Evolutionary conservation across 129 eudicot genomes (phyloP).

Genomic region (Artemisia annua): DNA sequence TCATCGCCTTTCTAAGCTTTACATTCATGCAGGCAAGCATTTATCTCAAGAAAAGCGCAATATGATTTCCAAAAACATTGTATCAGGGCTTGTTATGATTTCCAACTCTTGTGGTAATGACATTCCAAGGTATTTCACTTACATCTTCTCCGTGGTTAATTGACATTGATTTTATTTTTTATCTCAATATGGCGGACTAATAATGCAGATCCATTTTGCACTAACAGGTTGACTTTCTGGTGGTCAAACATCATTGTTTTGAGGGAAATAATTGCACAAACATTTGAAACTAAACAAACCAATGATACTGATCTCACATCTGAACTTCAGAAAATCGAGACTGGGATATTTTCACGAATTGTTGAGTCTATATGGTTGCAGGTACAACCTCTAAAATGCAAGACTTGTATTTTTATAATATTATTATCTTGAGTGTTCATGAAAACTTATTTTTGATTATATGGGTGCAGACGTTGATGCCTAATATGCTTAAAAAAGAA

Average conservation of each 20-base stretch:
- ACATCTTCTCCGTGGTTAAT: background rate
- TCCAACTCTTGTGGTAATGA: constrained; percentile 81
- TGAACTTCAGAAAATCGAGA: constrained; percentile 79
- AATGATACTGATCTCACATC: constrained; percentile 41
- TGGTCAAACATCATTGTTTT: constrained; percentile 70
- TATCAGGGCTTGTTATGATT: constrained; percentile 80
- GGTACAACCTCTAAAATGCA: constrained; percentile 39
- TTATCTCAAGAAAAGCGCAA: constrained; percentile 59
- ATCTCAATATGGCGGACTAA: background rate
- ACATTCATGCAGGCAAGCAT: constrained; percentile 62
- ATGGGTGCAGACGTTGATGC: constrained; percentile 62
- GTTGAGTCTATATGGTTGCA: constrained; percentile 89
- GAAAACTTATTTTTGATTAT: constrained; percentile 9
- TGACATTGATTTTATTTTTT: background rate
- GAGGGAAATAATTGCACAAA: constrained; percentile 67
- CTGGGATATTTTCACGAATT: constrained; percentile 76
- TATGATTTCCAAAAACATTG: constrained; percentile 56
- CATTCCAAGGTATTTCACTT: constrained; percentile 59
- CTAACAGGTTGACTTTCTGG: constrained; percentile 83
- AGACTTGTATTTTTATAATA: background rate
- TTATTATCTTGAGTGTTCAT: background rate
- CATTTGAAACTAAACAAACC: constrained; percentile 53
- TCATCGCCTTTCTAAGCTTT: constrained; percentile 78
- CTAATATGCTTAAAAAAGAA: constrained; percentile 59
- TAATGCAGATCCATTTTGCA: constrained; percentile 13